Base-by-base conservation (phyloP, 768 basidiomycete species). In the Russula vinacea region DNA sequence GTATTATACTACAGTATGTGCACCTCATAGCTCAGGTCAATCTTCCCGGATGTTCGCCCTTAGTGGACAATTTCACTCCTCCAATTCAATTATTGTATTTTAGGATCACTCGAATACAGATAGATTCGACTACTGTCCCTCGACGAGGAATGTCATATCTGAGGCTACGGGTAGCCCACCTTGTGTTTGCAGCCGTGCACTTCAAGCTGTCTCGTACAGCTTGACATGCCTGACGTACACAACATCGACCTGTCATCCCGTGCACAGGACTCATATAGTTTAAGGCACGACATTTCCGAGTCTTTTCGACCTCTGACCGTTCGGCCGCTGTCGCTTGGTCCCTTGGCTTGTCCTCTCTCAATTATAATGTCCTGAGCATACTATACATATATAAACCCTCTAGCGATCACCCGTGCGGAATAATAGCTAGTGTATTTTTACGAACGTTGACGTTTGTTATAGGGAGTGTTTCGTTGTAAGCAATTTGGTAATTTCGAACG, bases 41-140 rank as follows among this genome's bases (percentile, higher is more conserved):
- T 40, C 35, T 33, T 37, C 22, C n/a, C 22, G 42, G 22, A 39
- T 33, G 29, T 44, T 60, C 19, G n/a, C 32, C 44, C 32, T 50
- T 26, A 47, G 53, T 56, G 54, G 37, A 60, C 59, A 56, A n/a
- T 9, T 44, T 17, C 58, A 33, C 17, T 40, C 26, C 17, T 33
- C 47, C 33, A 58, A 64, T 37, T 26, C 40, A 40, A 37, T 58
- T 53, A 44, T 44, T 59, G 57, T 59, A 62, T 45, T 49, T 47
- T 62, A 64, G 45, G 26, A 37, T 54, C 13, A 2, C 9, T 8
- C 33, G 22, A 58, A 49, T 49, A n/a, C 54, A 49, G 11, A 2
- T 37, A 11, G 11, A 47, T 17, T 50, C 26, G 24, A 50, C 14
- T 17, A 17, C 40, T 42, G 8, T 35, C 35, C 6, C 35, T 1